phyloP scores from a whole-genome alignment of 768 basidiomycete genomes.

The Infundibulicybe gibba region DNA sequence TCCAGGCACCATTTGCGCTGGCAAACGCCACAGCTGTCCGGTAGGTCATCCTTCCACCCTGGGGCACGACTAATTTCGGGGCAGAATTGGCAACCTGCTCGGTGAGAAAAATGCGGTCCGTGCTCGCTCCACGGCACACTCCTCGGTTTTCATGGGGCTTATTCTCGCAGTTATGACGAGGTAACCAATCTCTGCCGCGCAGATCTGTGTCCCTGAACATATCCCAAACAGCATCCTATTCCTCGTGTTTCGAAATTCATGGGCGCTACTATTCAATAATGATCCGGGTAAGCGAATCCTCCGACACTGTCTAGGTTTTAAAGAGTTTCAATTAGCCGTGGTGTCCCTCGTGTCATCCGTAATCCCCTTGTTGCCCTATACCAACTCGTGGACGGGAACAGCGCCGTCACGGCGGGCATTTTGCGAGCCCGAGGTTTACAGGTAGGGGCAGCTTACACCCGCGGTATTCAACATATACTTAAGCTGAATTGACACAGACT shows the following conservation, averaged over 20 bases:
- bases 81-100: slow-evolving; percentile 83
- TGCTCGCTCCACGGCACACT: slow-evolving; percentile 63
- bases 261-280: slow-evolving; percentile 74
- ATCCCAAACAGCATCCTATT: slow-evolving; percentile 42
- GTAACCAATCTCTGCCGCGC: slow-evolving; percentile 22
- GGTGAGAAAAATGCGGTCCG: slow-evolving; percentile 76
- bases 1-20: slow-evolving; percentile 81
- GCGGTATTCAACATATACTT: not conserved
- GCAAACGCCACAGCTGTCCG: slow-evolving; percentile 83
- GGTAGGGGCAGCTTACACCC: slow-evolving; percentile 20
- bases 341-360: slow-evolving; percentile 62
- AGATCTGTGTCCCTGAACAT: slow-evolving; percentile 1
- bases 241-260: slow-evolving; percentile 56
- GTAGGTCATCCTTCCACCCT: slow-evolving; percentile 29
- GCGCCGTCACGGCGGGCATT: slow-evolving; percentile 69
- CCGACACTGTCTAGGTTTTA: not conserved
- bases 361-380: slow-evolving; percentile 75
- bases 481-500: slow-evolving; percentile 33
- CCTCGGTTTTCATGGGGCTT: slow-evolving; percentile 64
- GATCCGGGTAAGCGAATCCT: slow-evolving; percentile 45
- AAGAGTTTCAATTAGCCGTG: slow-evolving; percentile 33
- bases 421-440: slow-evolving; percentile 83
- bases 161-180: slow-evolving; percentile 62
- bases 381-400: slow-evolving; percentile 82
- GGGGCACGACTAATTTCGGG: not conserved